Evolutionary conservation across 768 basidiomycete species (phyloP).

Genomic region (Pulveroboletus frians): DNA sequence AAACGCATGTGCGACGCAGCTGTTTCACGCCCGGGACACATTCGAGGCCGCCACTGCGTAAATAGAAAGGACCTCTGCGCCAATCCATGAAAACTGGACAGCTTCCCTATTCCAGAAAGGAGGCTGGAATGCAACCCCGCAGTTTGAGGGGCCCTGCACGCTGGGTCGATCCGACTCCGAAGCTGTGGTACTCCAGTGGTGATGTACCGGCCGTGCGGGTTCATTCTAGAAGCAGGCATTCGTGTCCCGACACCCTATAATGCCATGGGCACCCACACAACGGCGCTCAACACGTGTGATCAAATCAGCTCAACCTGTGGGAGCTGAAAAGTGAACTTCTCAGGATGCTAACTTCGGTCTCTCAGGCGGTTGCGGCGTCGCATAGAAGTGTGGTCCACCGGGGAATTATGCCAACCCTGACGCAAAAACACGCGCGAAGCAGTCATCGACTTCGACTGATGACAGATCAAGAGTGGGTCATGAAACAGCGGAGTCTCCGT

Average conservation of each 20-base stretch:
- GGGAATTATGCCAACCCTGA: constrained; percentile 2
- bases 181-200: constrained; percentile 7
- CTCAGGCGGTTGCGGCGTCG: constrained; percentile 9
- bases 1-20: constrained; percentile 5
- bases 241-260: constrained; percentile 15
- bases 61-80: constrained; percentile 14
- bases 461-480: constrained; percentile 11
- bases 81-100: constrained; percentile 17
- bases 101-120: constrained; percentile 4
- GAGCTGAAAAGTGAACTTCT: constrained; percentile 13
- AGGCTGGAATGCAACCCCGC: constrained; percentile 20
- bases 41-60: constrained; percentile 16
- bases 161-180: constrained; percentile 25
- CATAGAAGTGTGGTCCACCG: constrained; percentile 1
- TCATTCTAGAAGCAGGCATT: constrained; percentile 25
- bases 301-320: constrained; percentile 15
- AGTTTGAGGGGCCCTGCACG: constrained; percentile 26
- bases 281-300: constrained; percentile 21
- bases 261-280: constrained; percentile 6
- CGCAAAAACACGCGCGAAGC: constrained; percentile 9
- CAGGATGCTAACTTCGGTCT: constrained; percentile 5
- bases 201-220: constrained; percentile 11
- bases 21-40: constrained; percentile 2
- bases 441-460: constrained; percentile 10
- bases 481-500: constrained; percentile 27